phyloP scores from a whole-genome alignment of 371 early-diverging fungal species.

The Mucor velutinosus region DNA sequence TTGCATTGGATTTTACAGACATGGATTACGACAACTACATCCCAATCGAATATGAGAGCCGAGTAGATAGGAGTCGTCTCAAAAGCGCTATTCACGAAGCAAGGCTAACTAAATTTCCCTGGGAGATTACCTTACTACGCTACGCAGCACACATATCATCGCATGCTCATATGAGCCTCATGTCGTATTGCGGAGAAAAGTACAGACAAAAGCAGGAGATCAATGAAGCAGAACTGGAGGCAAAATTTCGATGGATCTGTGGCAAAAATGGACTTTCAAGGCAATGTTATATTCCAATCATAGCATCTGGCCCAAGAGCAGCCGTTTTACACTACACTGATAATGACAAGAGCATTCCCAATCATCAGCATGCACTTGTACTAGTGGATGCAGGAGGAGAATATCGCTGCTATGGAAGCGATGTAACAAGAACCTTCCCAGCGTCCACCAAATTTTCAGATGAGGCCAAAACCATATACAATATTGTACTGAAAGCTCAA shows the following conservation, averaged over 20 bases:
- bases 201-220: slow-evolving; percentile 13
- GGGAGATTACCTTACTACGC: slow-evolving; percentile 52
- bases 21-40: background rate
- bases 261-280: slow-evolving; percentile 42
- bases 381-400: slow-evolving; percentile 92
- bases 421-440: slow-evolving; percentile 91
- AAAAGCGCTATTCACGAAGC: slow-evolving; percentile 45
- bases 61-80: slow-evolving; percentile 16
- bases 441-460: slow-evolving; percentile 73
- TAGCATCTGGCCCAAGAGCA: slow-evolving; percentile 46
- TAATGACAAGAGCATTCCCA: slow-evolving; percentile 35
- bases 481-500: slow-evolving; percentile 84
- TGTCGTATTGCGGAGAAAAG: slow-evolving; percentile 10
- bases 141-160: slow-evolving; percentile 40
- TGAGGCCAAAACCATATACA: slow-evolving; percentile 78
- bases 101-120: slow-evolving; percentile 55
- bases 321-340: slow-evolving; percentile 53
- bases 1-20: slow-evolving; percentile 26
- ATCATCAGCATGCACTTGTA: slow-evolving; percentile 51
- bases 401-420: slow-evolving; percentile 79
- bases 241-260: slow-evolving; percentile 50
- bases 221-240: slow-evolving; percentile 50
- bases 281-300: slow-evolving; percentile 56
- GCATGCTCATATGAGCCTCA: slow-evolving; percentile 52
- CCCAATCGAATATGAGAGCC: background rate